Evolutionary conservation across 1,284 basidiomycete species (phyloP).

Genomic region (Rhodotorula sp.): DNA sequence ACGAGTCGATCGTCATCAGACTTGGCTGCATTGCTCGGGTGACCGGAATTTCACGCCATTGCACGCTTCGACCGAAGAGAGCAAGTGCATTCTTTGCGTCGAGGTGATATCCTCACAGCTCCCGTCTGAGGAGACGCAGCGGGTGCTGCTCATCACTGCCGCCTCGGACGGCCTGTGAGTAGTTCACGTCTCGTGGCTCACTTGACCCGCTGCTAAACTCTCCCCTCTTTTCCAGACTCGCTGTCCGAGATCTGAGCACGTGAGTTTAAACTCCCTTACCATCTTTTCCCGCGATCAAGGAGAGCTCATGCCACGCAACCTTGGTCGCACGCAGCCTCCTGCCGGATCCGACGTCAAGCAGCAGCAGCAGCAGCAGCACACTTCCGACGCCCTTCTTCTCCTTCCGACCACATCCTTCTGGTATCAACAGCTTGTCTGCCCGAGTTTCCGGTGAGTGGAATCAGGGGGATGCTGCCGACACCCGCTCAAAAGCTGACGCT

Average conservation of each 20-base stretch:
- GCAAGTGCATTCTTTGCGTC: constrained; percentile 25
- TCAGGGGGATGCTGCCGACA: no score
- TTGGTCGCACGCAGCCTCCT: neutral
- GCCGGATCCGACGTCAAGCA: neutral
- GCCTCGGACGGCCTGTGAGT: constrained; percentile 20
- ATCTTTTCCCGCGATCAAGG: neutral
- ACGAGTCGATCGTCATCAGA: neutral
- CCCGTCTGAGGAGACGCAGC: neutral
- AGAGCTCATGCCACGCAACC: neutral
- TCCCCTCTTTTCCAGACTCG: neutral
- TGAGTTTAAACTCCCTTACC: neutral
- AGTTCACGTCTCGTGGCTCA: neutral
- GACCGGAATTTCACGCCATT: neutral
- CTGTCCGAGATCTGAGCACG: constrained; percentile 10
- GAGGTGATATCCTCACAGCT: neutral
- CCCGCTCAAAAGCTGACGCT: no score
- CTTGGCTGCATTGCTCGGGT: neutral
- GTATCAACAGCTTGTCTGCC: constrained; percentile 19
- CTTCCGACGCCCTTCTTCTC: neutral
- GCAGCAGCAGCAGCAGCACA: no score
- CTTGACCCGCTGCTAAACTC: neutral
- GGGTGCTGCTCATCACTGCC: neutral
- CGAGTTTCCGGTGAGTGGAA: neutral
- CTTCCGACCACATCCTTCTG: constrained; percentile 12
- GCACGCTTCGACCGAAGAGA: neutral